Base-by-base conservation (phyloP, 352 stramenopile species). In the Phytophthora pseudosyringae region DNA sequence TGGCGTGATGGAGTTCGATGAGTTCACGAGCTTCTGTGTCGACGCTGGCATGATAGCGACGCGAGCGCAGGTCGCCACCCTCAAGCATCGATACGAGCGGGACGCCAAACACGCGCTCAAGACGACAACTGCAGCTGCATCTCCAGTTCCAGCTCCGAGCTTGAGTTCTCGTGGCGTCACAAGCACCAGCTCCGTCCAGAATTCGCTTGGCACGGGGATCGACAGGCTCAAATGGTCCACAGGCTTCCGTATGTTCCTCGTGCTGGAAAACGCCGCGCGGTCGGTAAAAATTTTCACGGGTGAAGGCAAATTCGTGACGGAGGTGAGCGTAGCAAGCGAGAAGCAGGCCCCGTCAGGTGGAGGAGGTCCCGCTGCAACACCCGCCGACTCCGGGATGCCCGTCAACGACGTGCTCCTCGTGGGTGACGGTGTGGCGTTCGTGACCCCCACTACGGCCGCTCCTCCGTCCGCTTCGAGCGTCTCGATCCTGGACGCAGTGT, bases 21-120 rank as follows among this genome's bases (percentile, higher is more conserved):
- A 96, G 65, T 94, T 95, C 53, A 94, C 88, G 40, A 91, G 80
- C 21, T 96, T 90, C 52, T 96, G 88, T 59, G 86, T 95, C 10
- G 88, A 94, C 51, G 87, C 86, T 11, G 88, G 88, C 5, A 94
- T 96, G 82, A 73, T 93, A 33, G 83, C 86, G 7, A 91, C 80
- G 15, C 68, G 86, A 35, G 48, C 52, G 13, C 71, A 89, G 26
- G 64, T 64, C 0, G 47, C 64, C 2, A 76, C 56, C 0, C 66
- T 94, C 32, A 93, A 93, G 57, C 86, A 93, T 61, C 82, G 79
- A 12, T 94, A 93, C 49, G 71, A 91, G 40, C 77, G 83, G 40
- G 74, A 91, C 50, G 38, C 60, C 3, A 76, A 77, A 46, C 85
- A 80, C 35, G 53, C 76, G 32, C 72, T 94, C 33, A 89, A 90